phyloP scores from a whole-genome alignment of 2,329 filamentous ascomycete genomes.

The Fusarium proliferatum region DNA sequence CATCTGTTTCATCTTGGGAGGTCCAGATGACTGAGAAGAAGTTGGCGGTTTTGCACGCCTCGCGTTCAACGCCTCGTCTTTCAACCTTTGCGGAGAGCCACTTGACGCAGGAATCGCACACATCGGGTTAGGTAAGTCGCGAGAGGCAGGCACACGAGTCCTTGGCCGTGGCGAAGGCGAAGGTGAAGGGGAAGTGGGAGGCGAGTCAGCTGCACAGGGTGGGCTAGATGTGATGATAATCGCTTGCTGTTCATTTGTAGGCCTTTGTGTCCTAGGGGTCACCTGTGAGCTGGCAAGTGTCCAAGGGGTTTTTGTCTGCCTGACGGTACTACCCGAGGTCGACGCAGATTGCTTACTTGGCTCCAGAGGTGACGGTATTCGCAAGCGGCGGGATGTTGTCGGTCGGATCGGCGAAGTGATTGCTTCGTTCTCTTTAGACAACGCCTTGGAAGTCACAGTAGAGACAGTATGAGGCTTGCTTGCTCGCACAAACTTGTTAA shows the following conservation, averaged over 20 bases:
- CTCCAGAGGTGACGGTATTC: conserved; percentile 43
- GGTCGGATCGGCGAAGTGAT: conserved; percentile 6
- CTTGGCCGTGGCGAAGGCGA: conserved; percentile 38
- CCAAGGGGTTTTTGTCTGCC: conserved; percentile 48
- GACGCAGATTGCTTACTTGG: conserved; percentile 53
- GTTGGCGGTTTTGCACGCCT: background rate
- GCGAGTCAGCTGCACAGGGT: conserved; percentile 44
- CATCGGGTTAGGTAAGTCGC: conserved; percentile 42
- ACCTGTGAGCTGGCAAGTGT: conserved; percentile 57
- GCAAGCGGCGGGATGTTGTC: conserved; percentile 31
- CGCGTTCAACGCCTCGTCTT: background rate
- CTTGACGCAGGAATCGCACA: conserved; percentile 38
- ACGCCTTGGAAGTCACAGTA: background rate
- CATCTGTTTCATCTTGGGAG: conserved; percentile 47
- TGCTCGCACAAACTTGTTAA: conserved; percentile 56
- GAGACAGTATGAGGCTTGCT: conserved; percentile 48
- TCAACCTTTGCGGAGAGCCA: conserved; percentile 38
- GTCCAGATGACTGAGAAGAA: conserved; percentile 15
- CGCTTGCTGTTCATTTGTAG: conserved; percentile 48
- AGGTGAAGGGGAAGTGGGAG: conserved; percentile 44
- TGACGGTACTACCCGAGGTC: conserved; percentile 38
- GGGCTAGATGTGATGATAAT: conserved; percentile 61
- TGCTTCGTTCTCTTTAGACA: background rate
- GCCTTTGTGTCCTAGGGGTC: conserved; percentile 51
- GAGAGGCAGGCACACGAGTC: conserved; percentile 17